A percentile compares a stretch with the other conserved stretches of the same genome.
Conservation (phyloP, 75 land plant species). For the Picea glauca region DNA sequence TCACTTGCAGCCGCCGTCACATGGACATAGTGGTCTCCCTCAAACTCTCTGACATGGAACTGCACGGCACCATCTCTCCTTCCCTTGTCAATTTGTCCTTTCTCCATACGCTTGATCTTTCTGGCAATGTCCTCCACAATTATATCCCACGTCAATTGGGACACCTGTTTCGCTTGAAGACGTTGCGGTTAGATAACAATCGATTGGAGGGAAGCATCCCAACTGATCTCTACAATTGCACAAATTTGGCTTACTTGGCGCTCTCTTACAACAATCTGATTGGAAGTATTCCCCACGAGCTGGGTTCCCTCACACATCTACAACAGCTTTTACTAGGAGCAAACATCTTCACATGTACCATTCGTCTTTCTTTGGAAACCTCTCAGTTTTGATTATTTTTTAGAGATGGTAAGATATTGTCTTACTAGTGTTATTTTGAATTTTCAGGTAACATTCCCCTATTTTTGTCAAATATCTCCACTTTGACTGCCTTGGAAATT, state of each 20-base stretch:
- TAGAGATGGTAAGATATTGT: neutral
- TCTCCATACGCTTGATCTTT: conserved; percentile 15
- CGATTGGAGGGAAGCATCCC: conserved; percentile 16
- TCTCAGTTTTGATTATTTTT: neutral
- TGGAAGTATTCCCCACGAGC: conserved; percentile 37
- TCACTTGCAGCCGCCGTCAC: conserved; percentile 11
- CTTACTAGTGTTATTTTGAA: neutral
- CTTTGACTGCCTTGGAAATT: conserved; percentile 8
- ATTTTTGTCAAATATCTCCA: conserved; percentile 7
- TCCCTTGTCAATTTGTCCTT: conserved; percentile 17
- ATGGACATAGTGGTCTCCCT: conserved; percentile 12
- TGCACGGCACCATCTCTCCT: conserved; percentile 17
- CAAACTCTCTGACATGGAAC: conserved; percentile 22
- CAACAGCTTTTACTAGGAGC: too few species aligned
- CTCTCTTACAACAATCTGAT: conserved; percentile 20
- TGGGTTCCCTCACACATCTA: conserved; percentile 14
- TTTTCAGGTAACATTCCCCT: too few species aligned
- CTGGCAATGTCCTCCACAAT: conserved; percentile 19
- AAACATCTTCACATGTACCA: conserved; percentile 13
- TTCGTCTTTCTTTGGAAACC: conserved; percentile 23
- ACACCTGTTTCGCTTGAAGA: conserved; percentile 6
- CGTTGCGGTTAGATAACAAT: conserved; percentile 15
- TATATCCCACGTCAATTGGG: conserved; percentile 16
- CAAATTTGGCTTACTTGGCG: conserved; percentile 20
- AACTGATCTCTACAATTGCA: conserved; percentile 7